phyloP scores from a whole-genome alignment of 345 rosid genomes.

The Eutrema yunnanense region DNA sequence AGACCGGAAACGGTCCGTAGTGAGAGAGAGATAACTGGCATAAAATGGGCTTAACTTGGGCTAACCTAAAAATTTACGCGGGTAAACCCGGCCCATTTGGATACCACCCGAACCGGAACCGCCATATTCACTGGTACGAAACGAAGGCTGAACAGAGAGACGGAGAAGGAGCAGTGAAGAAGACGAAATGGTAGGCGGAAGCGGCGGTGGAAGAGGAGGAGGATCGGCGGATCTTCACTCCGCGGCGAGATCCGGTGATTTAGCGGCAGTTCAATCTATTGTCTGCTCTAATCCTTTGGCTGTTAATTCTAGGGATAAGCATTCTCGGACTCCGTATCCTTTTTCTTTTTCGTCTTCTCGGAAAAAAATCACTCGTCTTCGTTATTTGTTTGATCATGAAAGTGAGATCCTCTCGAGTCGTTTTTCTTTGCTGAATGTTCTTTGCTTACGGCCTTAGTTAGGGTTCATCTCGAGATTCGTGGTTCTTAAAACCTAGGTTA shows the following conservation, averaged over 20 bases:
- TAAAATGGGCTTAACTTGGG: slow-evolving; percentile 27
- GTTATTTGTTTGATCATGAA: too few species aligned
- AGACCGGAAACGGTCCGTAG: neutral
- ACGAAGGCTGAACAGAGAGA: slow-evolving; percentile 9
- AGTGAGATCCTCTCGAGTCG: too few species aligned
- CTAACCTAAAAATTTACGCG: neutral
- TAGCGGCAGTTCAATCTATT: slow-evolving; percentile 49
- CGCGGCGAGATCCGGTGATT: slow-evolving; percentile 92
- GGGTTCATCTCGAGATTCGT: neutral
- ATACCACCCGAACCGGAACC: slow-evolving; percentile 6
- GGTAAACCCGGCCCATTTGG: neutral
- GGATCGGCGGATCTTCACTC: slow-evolving; percentile 50
- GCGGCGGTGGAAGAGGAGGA: slow-evolving; percentile 19
- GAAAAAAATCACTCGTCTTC: neutral
- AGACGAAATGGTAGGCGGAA: slow-evolving; percentile 26
- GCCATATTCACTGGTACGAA: slow-evolving; percentile 7
- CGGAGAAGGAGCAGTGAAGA: neutral
- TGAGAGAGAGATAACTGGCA: neutral
- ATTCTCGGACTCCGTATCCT: slow-evolving; percentile 97
- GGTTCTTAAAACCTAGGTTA: neutral
- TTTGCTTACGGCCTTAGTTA: neutral
- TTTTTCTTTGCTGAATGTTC: neutral
- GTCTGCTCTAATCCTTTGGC: slow-evolving; percentile 61
- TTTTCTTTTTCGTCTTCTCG: neutral
- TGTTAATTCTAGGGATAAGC: slow-evolving; percentile 88